phyloP scores from a whole-genome alignment of 768 basidiomycete genomes.

The Fomitopsis pulvina region DNA sequence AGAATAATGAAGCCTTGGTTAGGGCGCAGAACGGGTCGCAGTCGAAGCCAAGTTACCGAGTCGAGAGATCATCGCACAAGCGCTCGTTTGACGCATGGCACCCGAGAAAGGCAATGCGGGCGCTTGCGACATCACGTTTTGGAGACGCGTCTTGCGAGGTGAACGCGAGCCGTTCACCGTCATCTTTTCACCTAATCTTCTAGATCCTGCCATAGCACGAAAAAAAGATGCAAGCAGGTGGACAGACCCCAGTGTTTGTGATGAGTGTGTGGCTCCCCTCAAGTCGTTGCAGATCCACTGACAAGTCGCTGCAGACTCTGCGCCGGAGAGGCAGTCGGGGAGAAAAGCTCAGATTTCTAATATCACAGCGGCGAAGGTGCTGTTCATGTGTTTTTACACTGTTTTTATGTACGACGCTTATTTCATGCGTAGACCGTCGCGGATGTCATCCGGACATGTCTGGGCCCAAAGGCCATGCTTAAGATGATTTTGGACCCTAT shows the following conservation, averaged over 20 bases:
- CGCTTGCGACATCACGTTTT: background rate
- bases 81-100: background rate
- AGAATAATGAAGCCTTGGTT: no score
- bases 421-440: slow-evolving; percentile 69
- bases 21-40: no score
- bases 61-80: background rate
- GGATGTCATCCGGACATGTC: slow-evolving; percentile 95
- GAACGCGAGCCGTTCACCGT: background rate
- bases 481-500: slow-evolving; percentile 99
- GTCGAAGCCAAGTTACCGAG: no score
- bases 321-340: slow-evolving; percentile 89
- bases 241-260: slow-evolving; percentile 77
- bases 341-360: slow-evolving; percentile 96
- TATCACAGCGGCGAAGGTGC: slow-evolving; percentile 93
- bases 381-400: slow-evolving; percentile 13
- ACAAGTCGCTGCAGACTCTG: slow-evolving; percentile 57
- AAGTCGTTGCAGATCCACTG: no score
- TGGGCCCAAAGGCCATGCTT: slow-evolving; percentile 96
- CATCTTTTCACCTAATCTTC: background rate
- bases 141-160: background rate
- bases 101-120: background rate
- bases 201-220: background rate
- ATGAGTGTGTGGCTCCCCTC: slow-evolving; percentile 80
- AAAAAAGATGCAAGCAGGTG: slow-evolving; percentile 27
- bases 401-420: background rate